Base-by-base conservation (phyloP, 2,329 filamentous ascomycete genomes). In the Periconia macrospinosa region DNA sequence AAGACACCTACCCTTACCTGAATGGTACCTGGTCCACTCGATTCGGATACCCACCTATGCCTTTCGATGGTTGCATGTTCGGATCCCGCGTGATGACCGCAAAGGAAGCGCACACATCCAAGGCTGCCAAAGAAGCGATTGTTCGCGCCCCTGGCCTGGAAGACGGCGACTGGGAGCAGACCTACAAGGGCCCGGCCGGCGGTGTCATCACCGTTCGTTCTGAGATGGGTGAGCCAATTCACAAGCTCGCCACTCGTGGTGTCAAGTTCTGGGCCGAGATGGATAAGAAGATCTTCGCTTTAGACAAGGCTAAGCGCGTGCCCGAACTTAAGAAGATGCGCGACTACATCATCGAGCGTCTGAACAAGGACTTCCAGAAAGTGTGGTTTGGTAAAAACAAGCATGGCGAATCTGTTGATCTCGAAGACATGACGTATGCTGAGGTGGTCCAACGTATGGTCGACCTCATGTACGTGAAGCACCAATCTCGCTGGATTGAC, bases 151-250 rank as follows among this genome's bases (percentile, higher is more conserved):
- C 61, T 33, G 78, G 78, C 53, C 65, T 79, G 8, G 70, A 75
- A 10, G 76, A 79, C 49, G 59, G 61, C 18, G 74, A 78, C 1
- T 80, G 78, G 78, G 75, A 78, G 60, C 74, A 75, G 60, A 78
- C 76, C 1, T 79, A 79, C 68, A 76, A 73, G 79, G 91, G 90
- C 17, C 83, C 92, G 23, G 89, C 92, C 53, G 94, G 94, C 67
- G 94, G 94, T 72, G 86, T 99, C 59, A 93, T 99, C 67, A 99
- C 94, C 27, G 94, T 99, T 46, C 86, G 92, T 60, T 99, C 94
- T 1, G 94, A 99, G 78, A 99, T 99, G 95, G 95, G 94, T 44
- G 94, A 99, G 81, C 95, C 94, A 6, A 99, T 99, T 58, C 94
- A 99, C 81, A 99, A 99, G 81, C 85, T 99, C 55, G 95, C 94